phyloP scores from a whole-genome alignment of 768 basidiomycete genomes.

The Panus rudis region DNA sequence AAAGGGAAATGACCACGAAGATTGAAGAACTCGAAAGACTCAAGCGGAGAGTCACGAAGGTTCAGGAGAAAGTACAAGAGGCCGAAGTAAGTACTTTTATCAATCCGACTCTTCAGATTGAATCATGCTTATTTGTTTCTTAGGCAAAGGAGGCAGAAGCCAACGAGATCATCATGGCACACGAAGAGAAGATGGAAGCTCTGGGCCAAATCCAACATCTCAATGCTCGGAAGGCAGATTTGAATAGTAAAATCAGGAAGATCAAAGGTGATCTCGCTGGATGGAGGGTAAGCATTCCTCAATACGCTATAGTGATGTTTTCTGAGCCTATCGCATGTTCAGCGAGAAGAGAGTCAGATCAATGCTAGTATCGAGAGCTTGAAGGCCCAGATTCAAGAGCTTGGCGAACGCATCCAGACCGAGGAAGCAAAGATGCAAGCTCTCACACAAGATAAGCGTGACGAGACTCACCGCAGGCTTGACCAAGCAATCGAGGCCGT shows the following conservation, averaged over 20 bases:
- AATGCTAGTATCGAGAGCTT: constrained; percentile 30
- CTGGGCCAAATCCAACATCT: constrained; percentile 41
- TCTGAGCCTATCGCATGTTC: too few species aligned
- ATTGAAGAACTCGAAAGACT: constrained; percentile 34
- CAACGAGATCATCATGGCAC: constrained; percentile 27
- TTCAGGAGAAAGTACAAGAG: constrained; percentile 31
- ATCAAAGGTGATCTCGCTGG: too few species aligned
- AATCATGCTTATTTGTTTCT: background rate
- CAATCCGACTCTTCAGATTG: background rate
- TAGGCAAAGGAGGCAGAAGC: constrained; percentile 30
- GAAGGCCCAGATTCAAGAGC: constrained; percentile 26
- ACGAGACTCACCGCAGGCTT: constrained; percentile 48
- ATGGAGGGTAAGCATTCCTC: too few species aligned
- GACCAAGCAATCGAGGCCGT: constrained; percentile 37
- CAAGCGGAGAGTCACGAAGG: constrained; percentile 31
- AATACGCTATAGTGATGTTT: too few species aligned
- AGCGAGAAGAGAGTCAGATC: constrained; percentile 40
- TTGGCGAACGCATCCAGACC: constrained; percentile 41
- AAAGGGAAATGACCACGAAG: constrained; percentile 42
- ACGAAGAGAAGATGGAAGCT: constrained; percentile 33
- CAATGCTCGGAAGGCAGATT: constrained; percentile 27
- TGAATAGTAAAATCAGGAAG: constrained; percentile 35
- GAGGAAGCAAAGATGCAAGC: constrained; percentile 49
- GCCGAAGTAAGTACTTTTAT: constrained; percentile 30
- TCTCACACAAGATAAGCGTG: constrained; percentile 55